Evolutionary conservation across 495 filamentous ascomycete genomes (phyloP), one percentile per base, ranked within the genome.

Genomic region (Aspergillus sparsus): DNA sequence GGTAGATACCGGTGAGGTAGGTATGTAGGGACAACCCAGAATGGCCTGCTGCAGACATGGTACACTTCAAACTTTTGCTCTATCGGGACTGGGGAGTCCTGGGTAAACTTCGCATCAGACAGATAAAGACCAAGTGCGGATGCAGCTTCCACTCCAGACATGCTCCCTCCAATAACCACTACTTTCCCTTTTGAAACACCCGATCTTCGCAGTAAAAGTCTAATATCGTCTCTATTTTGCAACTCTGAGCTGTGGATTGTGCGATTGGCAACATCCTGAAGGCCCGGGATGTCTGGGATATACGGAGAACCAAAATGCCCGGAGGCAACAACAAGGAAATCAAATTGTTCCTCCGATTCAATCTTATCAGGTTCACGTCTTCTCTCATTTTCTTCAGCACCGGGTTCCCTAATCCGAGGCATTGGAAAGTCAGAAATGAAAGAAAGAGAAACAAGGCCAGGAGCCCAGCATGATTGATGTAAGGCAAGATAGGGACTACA

Each of bases 91-190:
- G 67, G 72, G 15, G 69, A 56, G 2, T 67, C 68, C 1, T 82
- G 78, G 0, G 80, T 76, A 61, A 85, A 74, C 4, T 63, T 65
- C 0, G 77, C 74, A 18, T 85, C 84, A 1, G 89, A 91, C 4
- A 91, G 69, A 51, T 89, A 83, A 15, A 86, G 77, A 12, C 90
- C 91, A 36, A 92, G 78, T 5, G 85, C 82, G 18, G 86, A 85
- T 7, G 89, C 89, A 42, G 87, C 84, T 74, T 96, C 92, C 8
- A 85, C 82, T 0, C 90, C 90, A 15, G 89, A 93, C 82, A 95
- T 91, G 57, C 89, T 89, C 2, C 91, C 91, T 5, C 92, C 92
- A 8, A 93, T 80, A 12, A 97, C 81, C 3, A 93, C 80, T 50
- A 95, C 83, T 64, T 87, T 89, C n/a, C 82, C 79, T 0, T 70